A percentile compares a stretch with the other conserved stretches of the same genome.
These are phyloP conservation scores for Corynascus novoguineensis DNA, from an alignment of 495 filamentous ascomycete species.

Conservation along the genomic window DNA sequence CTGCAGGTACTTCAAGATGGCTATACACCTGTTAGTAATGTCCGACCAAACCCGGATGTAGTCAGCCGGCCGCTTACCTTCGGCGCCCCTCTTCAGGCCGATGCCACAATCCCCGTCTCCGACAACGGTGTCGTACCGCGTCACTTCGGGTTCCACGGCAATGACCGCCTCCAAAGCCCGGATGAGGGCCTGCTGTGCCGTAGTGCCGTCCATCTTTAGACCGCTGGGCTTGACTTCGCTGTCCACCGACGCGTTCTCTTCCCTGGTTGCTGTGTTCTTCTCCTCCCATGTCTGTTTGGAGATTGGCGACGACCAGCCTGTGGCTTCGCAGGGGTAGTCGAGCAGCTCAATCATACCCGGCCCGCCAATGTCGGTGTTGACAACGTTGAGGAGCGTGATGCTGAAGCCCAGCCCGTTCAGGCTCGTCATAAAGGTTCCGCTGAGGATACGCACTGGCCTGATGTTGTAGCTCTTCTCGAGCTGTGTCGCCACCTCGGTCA, in stretches of 20 bases:
- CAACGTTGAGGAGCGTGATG: conserved; percentile 73
- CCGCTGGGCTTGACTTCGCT: conserved; percentile 59
- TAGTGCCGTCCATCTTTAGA: conserved; percentile 56
- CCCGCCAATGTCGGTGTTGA: conserved; percentile 72
- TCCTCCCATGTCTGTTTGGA: conserved; percentile 55
- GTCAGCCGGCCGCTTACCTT: conserved; percentile 47
- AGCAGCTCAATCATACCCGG: conserved; percentile 81
- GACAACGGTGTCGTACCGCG: conserved; percentile 83
- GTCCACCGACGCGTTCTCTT: conserved; percentile 35
- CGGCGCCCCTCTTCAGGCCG: conserved; percentile 82
- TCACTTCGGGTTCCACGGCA: conserved; percentile 74
- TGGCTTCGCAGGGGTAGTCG: conserved; percentile 77
- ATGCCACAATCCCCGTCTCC: conserved; percentile 96
- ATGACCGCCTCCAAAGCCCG: conserved; percentile 68
- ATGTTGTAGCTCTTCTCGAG: conserved; percentile 62
- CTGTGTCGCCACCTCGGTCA: conserved; percentile 78
- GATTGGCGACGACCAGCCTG: conserved; percentile 77
- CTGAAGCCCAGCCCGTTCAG: conserved; percentile 92
- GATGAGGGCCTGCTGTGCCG: conserved; percentile 56
- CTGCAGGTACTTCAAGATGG: conserved; percentile 62
- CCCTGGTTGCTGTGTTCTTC: conserved; percentile 42
- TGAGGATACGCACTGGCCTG: conserved; percentile 61
- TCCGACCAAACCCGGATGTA: not conserved
- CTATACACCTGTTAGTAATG: conserved; percentile 35
- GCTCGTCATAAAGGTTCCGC: conserved; percentile 75